A percentile compares a stretch with the other conserved stretches of the same genome.
Conservation (phyloP, 805 yeast genomes). For the Monosporozyma solicola region DNA sequence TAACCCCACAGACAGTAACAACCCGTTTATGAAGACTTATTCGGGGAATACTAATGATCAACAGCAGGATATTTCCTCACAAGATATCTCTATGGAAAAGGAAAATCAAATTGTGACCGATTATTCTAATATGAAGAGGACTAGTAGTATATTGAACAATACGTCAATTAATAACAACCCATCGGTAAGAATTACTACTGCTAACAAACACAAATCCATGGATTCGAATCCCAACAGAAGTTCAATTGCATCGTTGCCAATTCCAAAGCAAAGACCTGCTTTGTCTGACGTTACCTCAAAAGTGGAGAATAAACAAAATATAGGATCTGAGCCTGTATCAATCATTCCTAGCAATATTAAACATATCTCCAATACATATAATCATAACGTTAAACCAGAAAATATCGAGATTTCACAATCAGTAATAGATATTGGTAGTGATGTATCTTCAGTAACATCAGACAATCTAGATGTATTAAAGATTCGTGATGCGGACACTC, state of each 20-base stretch:
- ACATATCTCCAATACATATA: background rate
- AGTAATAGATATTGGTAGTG: background rate
- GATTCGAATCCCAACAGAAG: background rate
- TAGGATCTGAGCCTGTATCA: background rate
- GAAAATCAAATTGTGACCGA: background rate
- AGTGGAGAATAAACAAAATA: constrained; percentile 14
- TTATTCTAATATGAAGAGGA: background rate
- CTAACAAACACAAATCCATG: background rate
- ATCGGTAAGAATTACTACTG: background rate
- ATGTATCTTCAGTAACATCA: background rate
- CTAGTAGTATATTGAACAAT: background rate
- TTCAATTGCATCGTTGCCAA: background rate
- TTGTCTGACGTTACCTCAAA: constrained; percentile 28
- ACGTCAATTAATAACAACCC: background rate
- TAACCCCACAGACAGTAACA: background rate
- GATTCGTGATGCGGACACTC: background rate
- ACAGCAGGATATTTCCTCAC: background rate
- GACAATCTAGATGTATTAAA: background rate
- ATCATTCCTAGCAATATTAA: background rate
- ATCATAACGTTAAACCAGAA: background rate
- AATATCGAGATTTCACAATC: background rate
- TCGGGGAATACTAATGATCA: background rate
- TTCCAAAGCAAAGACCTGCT: constrained; percentile 19
- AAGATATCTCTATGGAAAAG: background rate
- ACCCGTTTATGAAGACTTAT: background rate